phyloP scores from a whole-genome alignment of 176 grass and related monocot species.

The Elymus sibiricus region DNA sequence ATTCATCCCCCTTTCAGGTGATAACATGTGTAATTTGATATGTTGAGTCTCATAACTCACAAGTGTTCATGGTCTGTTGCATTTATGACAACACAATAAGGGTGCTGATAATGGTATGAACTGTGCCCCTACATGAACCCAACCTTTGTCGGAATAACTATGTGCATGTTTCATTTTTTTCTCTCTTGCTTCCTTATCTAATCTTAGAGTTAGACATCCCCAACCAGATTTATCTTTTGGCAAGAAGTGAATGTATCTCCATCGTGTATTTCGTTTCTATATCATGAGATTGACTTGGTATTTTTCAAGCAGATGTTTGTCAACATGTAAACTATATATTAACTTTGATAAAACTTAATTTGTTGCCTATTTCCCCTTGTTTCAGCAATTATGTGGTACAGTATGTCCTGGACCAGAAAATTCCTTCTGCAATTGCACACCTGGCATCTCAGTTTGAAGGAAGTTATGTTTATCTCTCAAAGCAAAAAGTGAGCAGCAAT shows the following conservation, averaged over 20 bases:
- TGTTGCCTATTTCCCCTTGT: not conserved
- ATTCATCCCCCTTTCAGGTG: not conserved
- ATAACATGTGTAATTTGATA: not conserved
- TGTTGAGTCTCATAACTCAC: not conserved
- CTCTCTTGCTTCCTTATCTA: not conserved
- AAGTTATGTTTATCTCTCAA: slow-evolving; percentile 72
- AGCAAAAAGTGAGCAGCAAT: slow-evolving; percentile 94
- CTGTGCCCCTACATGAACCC: not conserved
- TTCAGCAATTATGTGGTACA: slow-evolving; percentile 95
- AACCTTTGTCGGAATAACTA: not conserved
- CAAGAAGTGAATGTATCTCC: not conserved
- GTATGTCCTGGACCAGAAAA: slow-evolving; percentile 59
- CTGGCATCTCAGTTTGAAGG: slow-evolving; percentile 72
- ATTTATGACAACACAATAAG: not conserved
- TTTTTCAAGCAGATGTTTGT: not conserved
- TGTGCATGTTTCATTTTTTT: not conserved
- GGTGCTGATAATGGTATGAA: not conserved
- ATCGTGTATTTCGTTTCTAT: not conserved
- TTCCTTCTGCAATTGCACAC: slow-evolving; percentile 54
- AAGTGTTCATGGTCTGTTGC: not conserved
- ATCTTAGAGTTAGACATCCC: not conserved
- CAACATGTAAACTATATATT: not conserved
- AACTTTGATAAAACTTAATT: not conserved
- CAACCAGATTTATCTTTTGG: not conserved
- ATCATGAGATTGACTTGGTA: not conserved